These are phyloP conservation scores for Rhipidocladum racemiflorum DNA, from an alignment of 176 grass and related monocot genomes.

Conservation along the genomic window DNA sequence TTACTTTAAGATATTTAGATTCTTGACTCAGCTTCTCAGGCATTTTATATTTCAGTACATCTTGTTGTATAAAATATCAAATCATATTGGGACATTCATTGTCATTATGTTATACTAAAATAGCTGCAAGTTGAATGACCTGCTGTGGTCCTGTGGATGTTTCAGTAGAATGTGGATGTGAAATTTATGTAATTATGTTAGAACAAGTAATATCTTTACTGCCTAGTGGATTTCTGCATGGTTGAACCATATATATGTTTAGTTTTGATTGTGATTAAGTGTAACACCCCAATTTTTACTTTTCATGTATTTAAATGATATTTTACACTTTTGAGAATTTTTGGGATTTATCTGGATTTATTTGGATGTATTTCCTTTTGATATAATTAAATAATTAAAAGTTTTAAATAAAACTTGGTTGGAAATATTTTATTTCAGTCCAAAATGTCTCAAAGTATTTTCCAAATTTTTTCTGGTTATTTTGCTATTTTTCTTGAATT, in stretches of 20 bases:
- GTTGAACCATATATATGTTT: not conserved
- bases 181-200: constrained; percentile 7
- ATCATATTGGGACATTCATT: not conserved
- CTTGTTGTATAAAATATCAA: not conserved
- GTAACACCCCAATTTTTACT: no score
- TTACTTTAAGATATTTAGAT: constrained; percentile 7
- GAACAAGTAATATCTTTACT: not conserved
- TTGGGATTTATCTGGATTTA: no score
- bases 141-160: not conserved
- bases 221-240: not conserved
- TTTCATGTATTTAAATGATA: no score
- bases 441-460: no score
- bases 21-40: not conserved
- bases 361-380: no score
- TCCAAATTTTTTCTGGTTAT: no score
- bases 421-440: no score
- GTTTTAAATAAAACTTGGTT: no score
- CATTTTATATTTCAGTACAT: not conserved
- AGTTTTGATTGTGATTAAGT: not conserved
- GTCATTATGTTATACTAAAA: not conserved
- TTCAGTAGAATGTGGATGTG: not conserved
- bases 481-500: no score
- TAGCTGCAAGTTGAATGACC: not conserved
- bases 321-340: no score
- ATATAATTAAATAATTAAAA: no score